Base-by-base conservation (phyloP, 1,284 basidiomycete genomes). In the Melampsora americana region DNA sequence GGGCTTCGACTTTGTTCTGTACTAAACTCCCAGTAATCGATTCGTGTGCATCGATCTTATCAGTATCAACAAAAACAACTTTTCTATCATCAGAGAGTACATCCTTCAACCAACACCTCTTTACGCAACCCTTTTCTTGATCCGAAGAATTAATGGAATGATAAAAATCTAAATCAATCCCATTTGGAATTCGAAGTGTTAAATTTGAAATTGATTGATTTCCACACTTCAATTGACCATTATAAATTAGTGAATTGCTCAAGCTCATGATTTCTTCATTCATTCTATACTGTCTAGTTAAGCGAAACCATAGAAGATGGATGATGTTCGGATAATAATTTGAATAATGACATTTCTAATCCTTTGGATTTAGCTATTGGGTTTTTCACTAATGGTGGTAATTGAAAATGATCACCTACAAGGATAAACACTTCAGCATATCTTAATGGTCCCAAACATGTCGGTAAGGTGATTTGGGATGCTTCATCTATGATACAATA, bases 401-500 rank as follows among this genome's bases (percentile, higher is more conserved):
- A 88, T 82, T 99, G 96, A 84, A 91, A 92, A 83, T 98, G 95
- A 82, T 99, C 95, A 1, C 95, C 95, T 12, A 99, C 94, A 9
- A 99, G 89, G 0, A 99, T 88, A 79, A 98, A 99, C 69, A 87
- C 92, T 65, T 93, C 88, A 2, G 94, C 93, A 79, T 90, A 93
- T 0, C 94, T 88, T 6, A 99, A 84, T 0, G 96, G 95, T 0
- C 96, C 95, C 0, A 99, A 85, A 81, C 93, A 97, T 0, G 94
- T 95, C 0, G 96, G 96, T 2, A 99, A 84, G 0, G 95, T 97
- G 78, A 99, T 95, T 83, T 99, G 96, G 0, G 95, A 97, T 0
- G 95, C 96, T 82, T 99, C 96, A 79, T 99, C 96, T 16, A 99
- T 90, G 77, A 99, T 97, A 84, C 95, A 99, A 81, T 95, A 95